A percentile compares a stretch with the other conserved stretches of the same genome.
Conservation (phyloP, 1,139 yeast genomes). For the Candida glucosophila region DNA sequence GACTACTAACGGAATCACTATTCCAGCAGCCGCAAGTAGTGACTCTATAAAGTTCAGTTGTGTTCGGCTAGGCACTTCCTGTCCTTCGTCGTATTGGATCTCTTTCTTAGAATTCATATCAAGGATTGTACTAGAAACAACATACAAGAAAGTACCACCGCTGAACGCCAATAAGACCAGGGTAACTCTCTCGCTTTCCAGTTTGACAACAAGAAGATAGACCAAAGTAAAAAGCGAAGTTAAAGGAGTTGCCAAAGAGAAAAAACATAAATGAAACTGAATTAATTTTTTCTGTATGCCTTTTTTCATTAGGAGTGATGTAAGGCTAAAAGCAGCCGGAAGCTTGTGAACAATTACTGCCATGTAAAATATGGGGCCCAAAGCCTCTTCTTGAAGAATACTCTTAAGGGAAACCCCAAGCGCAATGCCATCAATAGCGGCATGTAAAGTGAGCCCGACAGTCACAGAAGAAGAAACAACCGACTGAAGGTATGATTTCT, state of each 20-base stretch:
- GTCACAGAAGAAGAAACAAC: conserved; percentile 34
- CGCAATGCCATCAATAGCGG: conserved; percentile 69
- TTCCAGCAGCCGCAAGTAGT: conserved; percentile 9
- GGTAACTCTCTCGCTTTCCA: conserved; percentile 31
- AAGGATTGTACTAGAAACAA: conserved; percentile 56
- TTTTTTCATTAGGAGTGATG: conserved; percentile 44
- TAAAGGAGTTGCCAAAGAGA: conserved; percentile 47
- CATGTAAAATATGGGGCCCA: conserved; percentile 44
- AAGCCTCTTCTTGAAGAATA: conserved; percentile 22
- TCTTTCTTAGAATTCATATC: too few relatives aligned
- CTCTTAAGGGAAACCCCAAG: conserved; percentile 54
- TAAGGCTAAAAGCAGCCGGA: conserved; percentile 67
- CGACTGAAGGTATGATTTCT: conserved; percentile 9
- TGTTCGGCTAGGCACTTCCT: too few relatives aligned
- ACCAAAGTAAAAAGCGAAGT: conserved; percentile 41
- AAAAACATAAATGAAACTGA: conserved; percentile 33
- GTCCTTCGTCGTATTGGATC: too few relatives aligned
- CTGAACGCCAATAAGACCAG: conserved; percentile 50
- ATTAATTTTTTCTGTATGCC: conserved; percentile 20
- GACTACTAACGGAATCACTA: conserved; percentile 9
- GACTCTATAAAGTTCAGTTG: conserved; percentile 6
- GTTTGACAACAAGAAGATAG: conserved; percentile 21
- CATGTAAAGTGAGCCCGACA: conserved; percentile 58
- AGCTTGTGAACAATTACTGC: conserved; percentile 66
- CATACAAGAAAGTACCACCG: conserved; percentile 68